Base-by-base conservation (phyloP, 2,329 filamentous ascomycete genomes). In the Karstenula rhodostoma region DNA sequence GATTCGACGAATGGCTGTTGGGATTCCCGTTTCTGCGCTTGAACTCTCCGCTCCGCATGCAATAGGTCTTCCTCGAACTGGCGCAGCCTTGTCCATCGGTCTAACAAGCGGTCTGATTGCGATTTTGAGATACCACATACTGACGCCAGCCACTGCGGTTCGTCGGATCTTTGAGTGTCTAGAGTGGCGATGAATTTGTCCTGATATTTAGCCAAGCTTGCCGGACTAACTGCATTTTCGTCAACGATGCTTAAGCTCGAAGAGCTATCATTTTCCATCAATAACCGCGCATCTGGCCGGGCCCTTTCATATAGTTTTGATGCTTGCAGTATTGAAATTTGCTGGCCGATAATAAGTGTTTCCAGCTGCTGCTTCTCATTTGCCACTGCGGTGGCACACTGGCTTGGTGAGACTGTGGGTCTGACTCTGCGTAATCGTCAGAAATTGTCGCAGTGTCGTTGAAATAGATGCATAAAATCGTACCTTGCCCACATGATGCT, bases 401-500 rank as follows among this genome's bases (percentile, higher is more conserved):
- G 70, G 27, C 73, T 68, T 29, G 72, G 75, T 17, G 73, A 76
- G 29, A 76, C 68, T 19, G 70, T 70, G 6, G 73, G 73, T 48
- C 73, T 70, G 22, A 68, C 59, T 57, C 75, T 77, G 42, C 22
- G 15, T 4, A 23, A 46, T 12, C 37, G 42, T 55, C 19, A 55
- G 25, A 22, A 33, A 27, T 17, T 33, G 40, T n/a, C 4, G 33
- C 12, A 35, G n/a, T 13, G 17, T 43, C 17, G 25, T 19, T 27
- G 12, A 40, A 37, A 46, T 4, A 40, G 17, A 15, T 8, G 6
- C 19, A 32, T n/a, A 15, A 4, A 37, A 4, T 57, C 74, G 67
- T 69, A 79, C 77, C 69, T 75, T 43, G 77, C 71, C 75, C 76
- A 78, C 56, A 73, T 73, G 22, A 78, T 74, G 37, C 73, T 74